Evolutionary conservation across 306 rosid species (phyloP), one percentile per base, ranked within the genome.

Genomic region (Malus sieversii): DNA sequence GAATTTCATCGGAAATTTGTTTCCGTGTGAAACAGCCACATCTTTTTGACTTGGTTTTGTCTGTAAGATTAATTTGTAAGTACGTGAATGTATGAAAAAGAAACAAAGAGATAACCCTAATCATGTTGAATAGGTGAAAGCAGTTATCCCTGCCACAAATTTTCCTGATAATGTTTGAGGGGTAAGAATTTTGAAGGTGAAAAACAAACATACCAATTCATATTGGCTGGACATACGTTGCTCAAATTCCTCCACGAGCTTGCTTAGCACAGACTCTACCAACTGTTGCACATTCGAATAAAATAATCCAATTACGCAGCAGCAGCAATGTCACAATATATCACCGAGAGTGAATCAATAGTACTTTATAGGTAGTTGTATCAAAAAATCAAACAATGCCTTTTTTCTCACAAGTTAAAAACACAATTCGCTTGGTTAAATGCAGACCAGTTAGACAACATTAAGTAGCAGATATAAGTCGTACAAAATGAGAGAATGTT

Each of bases 161-260:
- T 23, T 19, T 72, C 42, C 25, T 29, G 6, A n/a, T 32, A 5
- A 30, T 40, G n/a, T 22, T 76, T 16, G 12, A 74, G 67, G 13
- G 10, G 13, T 38, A 60, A 40, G 4, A 38, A 16, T 74, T 58
- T 75, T 66, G 33, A 60, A 42, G 57, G 65, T 76, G 8, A 51
- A 69, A 76, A 77, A 71, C 57, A 59, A 73, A 48, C 74, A 13
- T 83, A 93, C 98, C 93, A 48, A 83, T 74, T 88, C 91, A 80
- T 73, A 73, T 79, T 86, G 96, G 85, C 86, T 79, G 7, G 88
- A 77, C 73, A 88, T 78, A 48, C 98, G 91, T 67, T 82, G 87
- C 86, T 94, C 97, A 75, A 91, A 90, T 83, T 94, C 93, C 89
- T 91, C 97, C 77, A 86, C 89, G 19, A 94, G 91, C 88, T 91